Percentiles rank a stretch among this genome's conserved stretches.
Conservation (phyloP, 139 green algal species). For the Chlorella vulgaris region DNA sequence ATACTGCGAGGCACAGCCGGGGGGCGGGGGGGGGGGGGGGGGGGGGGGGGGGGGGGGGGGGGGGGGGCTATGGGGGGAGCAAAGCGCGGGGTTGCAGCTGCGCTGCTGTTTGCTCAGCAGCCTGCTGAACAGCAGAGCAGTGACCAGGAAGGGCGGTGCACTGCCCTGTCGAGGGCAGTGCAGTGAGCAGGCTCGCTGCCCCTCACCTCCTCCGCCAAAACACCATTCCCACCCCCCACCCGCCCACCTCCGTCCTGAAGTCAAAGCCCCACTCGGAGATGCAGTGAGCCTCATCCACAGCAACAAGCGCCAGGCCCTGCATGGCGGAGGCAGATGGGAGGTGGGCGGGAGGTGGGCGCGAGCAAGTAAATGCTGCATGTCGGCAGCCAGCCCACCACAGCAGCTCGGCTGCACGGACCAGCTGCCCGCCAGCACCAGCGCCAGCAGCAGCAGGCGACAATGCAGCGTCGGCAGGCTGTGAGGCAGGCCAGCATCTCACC, state of each 20-base stretch:
- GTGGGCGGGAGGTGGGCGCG: too few species aligned
- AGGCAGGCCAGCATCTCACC: constrained; percentile 4
- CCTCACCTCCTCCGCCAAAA: too few species aligned
- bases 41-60: not conserved
- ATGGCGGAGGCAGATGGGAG: too few species aligned
- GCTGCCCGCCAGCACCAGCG: too few species aligned
- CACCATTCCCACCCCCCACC: too few species aligned
- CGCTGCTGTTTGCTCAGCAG: too few species aligned
- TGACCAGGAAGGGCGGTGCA: too few species aligned
- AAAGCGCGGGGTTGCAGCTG: too few species aligned
- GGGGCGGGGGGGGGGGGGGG: not conserved
- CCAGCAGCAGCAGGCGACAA: not conserved
- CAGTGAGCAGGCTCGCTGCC: too few species aligned
- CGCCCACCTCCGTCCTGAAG: constrained; percentile 50
- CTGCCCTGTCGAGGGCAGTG: too few species aligned
- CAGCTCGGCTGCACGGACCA: not conserved
- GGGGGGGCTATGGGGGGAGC: not conserved
- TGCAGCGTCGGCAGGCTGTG: not conserved
- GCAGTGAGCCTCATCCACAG: constrained; percentile 72
- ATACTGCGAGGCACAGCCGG: constrained; percentile 46
- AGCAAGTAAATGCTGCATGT: too few species aligned
- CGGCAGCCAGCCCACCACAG: not conserved
- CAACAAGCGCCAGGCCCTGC: constrained; percentile 55
- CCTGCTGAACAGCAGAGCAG: too few species aligned
- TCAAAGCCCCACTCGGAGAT: constrained; percentile 58